Evolutionary conservation across 768 basidiomycete genomes (phyloP).

Genomic region (Boletellus sp.): DNA sequence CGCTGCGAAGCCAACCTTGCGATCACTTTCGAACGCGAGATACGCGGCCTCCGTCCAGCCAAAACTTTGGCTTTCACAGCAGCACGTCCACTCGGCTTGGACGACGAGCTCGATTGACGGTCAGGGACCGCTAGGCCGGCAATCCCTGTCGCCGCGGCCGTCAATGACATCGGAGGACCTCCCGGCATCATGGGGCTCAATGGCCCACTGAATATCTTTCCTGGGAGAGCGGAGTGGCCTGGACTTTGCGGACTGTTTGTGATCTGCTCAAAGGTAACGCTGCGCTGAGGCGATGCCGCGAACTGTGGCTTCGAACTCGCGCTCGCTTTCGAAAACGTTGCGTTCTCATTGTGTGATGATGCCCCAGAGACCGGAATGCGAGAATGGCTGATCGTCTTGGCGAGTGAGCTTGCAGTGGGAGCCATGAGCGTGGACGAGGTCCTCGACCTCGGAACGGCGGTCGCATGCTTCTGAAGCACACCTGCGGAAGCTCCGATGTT

Average conservation of each 20-base stretch:
- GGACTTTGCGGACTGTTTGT: conserved; percentile 33
- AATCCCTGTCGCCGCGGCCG: conserved; percentile 29
- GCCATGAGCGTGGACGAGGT: conserved; percentile 56
- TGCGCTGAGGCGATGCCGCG: conserved; percentile 12
- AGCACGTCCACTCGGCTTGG: conserved; percentile 12
- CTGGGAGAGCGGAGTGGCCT: conserved; percentile 11
- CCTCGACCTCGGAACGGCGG: conserved; percentile 22
- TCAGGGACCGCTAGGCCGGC: conserved; percentile 3
- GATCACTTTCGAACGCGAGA: conserved; percentile 79
- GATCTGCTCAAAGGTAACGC: conserved; percentile 28
- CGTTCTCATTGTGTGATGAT: conserved; percentile 13
- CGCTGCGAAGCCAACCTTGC: conserved; percentile 73
- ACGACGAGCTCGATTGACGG: background rate
- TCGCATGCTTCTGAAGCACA: conserved; percentile 7
- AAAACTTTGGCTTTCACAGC: conserved; percentile 29
- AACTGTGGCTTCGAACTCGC: conserved; percentile 13
- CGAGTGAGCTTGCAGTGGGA: conserved; percentile 75
- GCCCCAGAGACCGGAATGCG: conserved; percentile 23
- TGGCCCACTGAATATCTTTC: conserved; percentile 54
- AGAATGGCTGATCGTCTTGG: conserved; percentile 41
- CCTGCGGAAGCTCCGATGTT: conserved; percentile 7
- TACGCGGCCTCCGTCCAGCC: conserved; percentile 62
- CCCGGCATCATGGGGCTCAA: conserved; percentile 32
- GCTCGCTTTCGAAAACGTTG: conserved; percentile 5
- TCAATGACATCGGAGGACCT: conserved; percentile 25